Conservation (phyloP, 2,329 filamentous ascomycete species). For the Penicillium sp. region DNA sequence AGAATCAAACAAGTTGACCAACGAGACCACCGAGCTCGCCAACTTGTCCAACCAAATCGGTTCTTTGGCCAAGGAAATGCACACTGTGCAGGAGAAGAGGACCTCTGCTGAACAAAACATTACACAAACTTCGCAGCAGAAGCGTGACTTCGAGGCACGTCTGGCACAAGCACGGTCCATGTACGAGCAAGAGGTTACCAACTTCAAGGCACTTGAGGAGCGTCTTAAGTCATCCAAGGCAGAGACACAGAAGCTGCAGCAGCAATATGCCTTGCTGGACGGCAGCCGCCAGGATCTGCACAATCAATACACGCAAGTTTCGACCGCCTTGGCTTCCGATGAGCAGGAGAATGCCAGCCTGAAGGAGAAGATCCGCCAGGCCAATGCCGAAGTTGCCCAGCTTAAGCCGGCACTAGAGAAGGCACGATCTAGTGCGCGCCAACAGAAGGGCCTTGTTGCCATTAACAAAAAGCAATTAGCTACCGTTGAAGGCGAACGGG, state of each 20-base stretch:
- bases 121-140: constrained; percentile 77
- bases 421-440: constrained; percentile 82
- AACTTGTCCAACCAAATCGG: constrained; percentile 96
- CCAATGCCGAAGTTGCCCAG: constrained; percentile 78
- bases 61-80: constrained; percentile 87
- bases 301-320: constrained; percentile 74
- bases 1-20: constrained; percentile 80
- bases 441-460: constrained; percentile 92
- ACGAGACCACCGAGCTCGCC: constrained; percentile 86
- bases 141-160: constrained; percentile 87
- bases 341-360: constrained; percentile 82
- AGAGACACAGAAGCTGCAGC: constrained; percentile 79
- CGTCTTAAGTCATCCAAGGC: constrained; percentile 71
- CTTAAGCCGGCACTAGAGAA: constrained; percentile 92
- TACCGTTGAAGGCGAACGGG: constrained; percentile 83
- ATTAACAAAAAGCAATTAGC: constrained; percentile 98
- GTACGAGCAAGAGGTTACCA: constrained; percentile 90
- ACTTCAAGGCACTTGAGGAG: constrained; percentile 80
- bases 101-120: constrained; percentile 76
- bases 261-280: constrained; percentile 80
- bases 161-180: constrained; percentile 79
- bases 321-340: constrained; percentile 74
- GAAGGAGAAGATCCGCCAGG: constrained; percentile 80
- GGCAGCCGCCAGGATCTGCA: constrained; percentile 77
- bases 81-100: constrained; percentile 83